Evolutionary conservation across 495 filamentous ascomycete species (phyloP).

Genomic region (Penicillium bovifimosum): DNA sequence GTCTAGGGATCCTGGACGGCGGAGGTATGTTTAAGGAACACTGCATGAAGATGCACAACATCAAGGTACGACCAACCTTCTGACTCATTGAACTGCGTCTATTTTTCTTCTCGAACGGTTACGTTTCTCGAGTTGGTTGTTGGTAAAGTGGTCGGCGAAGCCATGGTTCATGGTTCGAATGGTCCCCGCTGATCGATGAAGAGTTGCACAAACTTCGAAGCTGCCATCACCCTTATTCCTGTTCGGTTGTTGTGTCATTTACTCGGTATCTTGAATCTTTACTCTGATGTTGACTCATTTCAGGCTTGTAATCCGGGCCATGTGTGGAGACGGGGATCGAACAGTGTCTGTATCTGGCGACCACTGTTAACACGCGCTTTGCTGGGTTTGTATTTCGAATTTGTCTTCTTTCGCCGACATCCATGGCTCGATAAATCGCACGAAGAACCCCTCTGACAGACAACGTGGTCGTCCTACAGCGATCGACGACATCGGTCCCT

Average conservation of each 20-base stretch:
- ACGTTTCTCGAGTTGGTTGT: background rate
- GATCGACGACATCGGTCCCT: background rate
- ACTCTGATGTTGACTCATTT: background rate
- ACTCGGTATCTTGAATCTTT: background rate
- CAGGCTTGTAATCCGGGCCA: background rate
- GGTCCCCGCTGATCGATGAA: slow-evolving; percentile 1
- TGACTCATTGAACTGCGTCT: background rate
- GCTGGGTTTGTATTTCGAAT: background rate
- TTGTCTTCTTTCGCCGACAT: background rate
- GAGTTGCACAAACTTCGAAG: slow-evolving; percentile 1
- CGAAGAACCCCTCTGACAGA: background rate
- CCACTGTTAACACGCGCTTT: background rate
- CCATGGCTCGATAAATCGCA: background rate
- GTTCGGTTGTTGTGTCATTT: background rate
- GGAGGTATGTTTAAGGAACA: background rate
- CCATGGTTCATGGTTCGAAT: slow-evolving; percentile 3
- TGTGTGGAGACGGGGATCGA: background rate
- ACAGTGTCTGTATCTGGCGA: background rate
- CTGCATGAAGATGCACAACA: background rate
- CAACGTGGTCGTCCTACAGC: slow-evolving; percentile 1
- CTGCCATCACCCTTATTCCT: background rate
- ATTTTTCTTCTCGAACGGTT: background rate
- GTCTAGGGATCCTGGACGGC: background rate
- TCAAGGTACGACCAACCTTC: background rate
- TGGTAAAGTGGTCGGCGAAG: slow-evolving; percentile 1